A percentile compares a stretch with the other conserved stretches of the same genome.
Conservation (phyloP, 176 grass and related monocot genomes). For the bread wheat (Triticum aestivum) region DNA sequence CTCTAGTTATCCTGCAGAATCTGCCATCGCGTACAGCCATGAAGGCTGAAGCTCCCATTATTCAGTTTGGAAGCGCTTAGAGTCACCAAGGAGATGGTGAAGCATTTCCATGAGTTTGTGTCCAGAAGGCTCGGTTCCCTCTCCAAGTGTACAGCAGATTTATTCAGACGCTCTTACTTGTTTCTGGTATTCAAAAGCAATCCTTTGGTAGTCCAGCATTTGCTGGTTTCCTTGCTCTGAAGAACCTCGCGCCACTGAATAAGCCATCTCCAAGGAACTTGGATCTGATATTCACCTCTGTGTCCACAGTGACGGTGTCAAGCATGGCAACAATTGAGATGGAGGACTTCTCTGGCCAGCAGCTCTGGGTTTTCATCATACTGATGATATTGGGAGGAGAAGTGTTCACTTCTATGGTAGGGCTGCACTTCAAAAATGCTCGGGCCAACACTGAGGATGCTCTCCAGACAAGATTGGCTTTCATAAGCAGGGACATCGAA, state of each 20-base stretch:
- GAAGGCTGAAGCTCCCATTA: neutral
- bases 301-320: slow-evolving; percentile 56
- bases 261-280: slow-evolving; percentile 36
- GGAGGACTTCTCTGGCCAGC: slow-evolving; percentile 54
- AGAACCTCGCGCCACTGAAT: slow-evolving; percentile 40
- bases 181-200: slow-evolving; percentile 36
- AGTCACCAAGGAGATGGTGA: slow-evolving; percentile 12
- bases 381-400: slow-evolving; percentile 64
- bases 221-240: slow-evolving; percentile 49
- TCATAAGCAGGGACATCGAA: slow-evolving; percentile 35
- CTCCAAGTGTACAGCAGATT: slow-evolving; percentile 12
- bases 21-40: slow-evolving; percentile 22
- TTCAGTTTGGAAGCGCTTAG: slow-evolving; percentile 9
- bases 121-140: slow-evolving; percentile 1
- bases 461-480: slow-evolving; percentile 15
- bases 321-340: slow-evolving; percentile 58
- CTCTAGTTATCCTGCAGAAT: slow-evolving; percentile 6
- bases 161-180: slow-evolving; percentile 18
- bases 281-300: slow-evolving; percentile 59
- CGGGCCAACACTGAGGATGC: neutral
- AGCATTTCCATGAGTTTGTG: slow-evolving; percentile 20
- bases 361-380: slow-evolving; percentile 49
- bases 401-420: slow-evolving; percentile 49
- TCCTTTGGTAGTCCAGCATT: slow-evolving; percentile 43
- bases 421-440: slow-evolving; percentile 24